Base-by-base conservation (phyloP, 805 yeast species). In the Yamadazyma kitorensis region DNA sequence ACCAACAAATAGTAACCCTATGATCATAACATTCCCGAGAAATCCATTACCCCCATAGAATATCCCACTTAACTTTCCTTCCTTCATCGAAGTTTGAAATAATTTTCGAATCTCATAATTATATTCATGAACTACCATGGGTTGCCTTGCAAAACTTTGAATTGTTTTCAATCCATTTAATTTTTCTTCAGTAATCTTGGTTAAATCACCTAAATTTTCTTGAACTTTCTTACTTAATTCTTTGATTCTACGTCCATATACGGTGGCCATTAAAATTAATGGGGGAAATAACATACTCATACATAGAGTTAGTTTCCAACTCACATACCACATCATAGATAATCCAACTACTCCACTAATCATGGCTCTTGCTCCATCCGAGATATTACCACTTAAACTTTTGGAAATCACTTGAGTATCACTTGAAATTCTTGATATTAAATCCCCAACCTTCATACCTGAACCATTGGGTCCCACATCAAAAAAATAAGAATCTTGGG, bases 101-200 rank as follows among this genome's bases (percentile, higher is more conserved):
- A 57, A 79, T 70, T 51, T 70, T 55, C 60, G 86, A 31, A 89
- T 84, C 49, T 83, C 86, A 8, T 66, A 59, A 38, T 87, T 80
- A 58, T 85, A 91, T 31, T 80, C 79, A 17, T 75, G 76, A 21
- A 91, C 81, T 49, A 88, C 96, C 31, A 72, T 67, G 27, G 70
- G 68, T 57, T 91, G 97, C 36, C 93, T 93, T 20, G 87, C 87
- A 59, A 88, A 91, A 16, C 93, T 75, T 59, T 91, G 97, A 33
- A 94, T 88, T 0, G 96, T 88, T 48, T 77, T 78, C 16, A 88
- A 74, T 19, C 93, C 93, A 45, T 79, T 80, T 43, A 91, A 73
- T 45, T 93, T 89, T 49, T 91, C 97, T 51, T 91, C 98, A 6
- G 95, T 81, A 8, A 86, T 94, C 52, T 87, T 86, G 1, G 97